phyloP scores from a whole-genome alignment of 805 yeast genomes.

The Candida andamanensis region DNA sequence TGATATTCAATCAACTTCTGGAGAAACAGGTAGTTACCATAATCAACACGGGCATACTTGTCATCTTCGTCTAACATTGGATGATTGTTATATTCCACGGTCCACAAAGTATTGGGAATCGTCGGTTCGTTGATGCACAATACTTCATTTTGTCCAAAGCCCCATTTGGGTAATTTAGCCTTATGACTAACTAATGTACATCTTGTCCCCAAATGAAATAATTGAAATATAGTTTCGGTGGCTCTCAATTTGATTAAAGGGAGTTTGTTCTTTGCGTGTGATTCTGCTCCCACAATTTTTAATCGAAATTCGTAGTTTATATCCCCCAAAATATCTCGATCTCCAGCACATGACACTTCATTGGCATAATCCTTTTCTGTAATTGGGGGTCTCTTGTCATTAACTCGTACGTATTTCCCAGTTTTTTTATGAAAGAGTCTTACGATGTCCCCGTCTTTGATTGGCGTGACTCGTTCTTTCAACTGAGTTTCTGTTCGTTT shows the following conservation, averaged over 20 bases:
- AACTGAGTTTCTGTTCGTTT: slow-evolving; percentile 37
- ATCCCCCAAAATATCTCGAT: slow-evolving; percentile 57
- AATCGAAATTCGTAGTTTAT: slow-evolving; percentile 67
- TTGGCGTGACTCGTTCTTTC: slow-evolving; percentile 23
- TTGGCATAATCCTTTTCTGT: slow-evolving; percentile 86
- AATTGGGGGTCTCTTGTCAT: slow-evolving; percentile 74
- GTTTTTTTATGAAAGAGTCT: slow-evolving; percentile 69
- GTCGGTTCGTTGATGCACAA: slow-evolving; percentile 76
- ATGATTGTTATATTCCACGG: slow-evolving; percentile 60
- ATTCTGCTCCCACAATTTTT: slow-evolving; percentile 34
- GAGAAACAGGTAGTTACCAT: slow-evolving; percentile 34
- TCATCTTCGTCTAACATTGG: slow-evolving; percentile 33
- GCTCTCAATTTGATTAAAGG: slow-evolving; percentile 43
- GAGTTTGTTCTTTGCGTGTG: slow-evolving; percentile 25
- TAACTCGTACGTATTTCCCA: slow-evolving; percentile 60
- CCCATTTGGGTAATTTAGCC: slow-evolving; percentile 78
- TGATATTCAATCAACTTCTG: slow-evolving; percentile 54
- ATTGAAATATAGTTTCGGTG: slow-evolving; percentile 63
- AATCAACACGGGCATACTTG: slow-evolving; percentile 17
- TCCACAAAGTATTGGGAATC: slow-evolving; percentile 65
- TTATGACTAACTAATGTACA: slow-evolving; percentile 76
- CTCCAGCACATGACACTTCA: slow-evolving; percentile 75
- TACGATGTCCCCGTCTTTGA: slow-evolving; percentile 53
- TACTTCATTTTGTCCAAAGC: slow-evolving; percentile 79
- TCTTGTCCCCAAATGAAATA: slow-evolving; percentile 59